These are phyloP conservation scores for Pseudogymnoascus sp. DNA, from an alignment of 2,329 filamentous ascomycete genomes.

Conservation along the genomic window DNA sequence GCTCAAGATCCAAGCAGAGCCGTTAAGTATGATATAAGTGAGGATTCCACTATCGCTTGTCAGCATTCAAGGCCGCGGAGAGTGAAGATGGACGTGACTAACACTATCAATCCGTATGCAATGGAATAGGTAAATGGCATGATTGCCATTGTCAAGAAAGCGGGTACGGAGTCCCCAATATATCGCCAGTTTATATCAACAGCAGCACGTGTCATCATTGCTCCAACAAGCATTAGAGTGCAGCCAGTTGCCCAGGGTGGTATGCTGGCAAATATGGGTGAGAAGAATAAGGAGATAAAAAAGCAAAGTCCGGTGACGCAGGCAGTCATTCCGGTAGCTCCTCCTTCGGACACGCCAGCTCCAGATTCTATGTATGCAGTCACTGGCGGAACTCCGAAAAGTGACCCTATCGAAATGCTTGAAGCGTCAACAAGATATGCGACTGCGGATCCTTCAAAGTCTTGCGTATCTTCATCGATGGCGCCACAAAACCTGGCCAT, in stretches of 20 bases:
- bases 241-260: conserved; percentile 84
- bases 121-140: conserved; percentile 92
- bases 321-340: conserved; percentile 75
- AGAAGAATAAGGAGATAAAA: conserved; percentile 81
- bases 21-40: conserved; percentile 70
- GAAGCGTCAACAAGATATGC: conserved; percentile 80
- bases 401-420: conserved; percentile 68
- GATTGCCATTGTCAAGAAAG: conserved; percentile 72
- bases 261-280: conserved; percentile 82
- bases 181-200: conserved; percentile 86
- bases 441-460: conserved; percentile 77
- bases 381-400: conserved; percentile 71
- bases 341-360: conserved; percentile 81
- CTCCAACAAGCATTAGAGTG: conserved; percentile 75
- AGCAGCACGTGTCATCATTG: conserved; percentile 72
- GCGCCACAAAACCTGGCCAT: conserved; percentile 80
- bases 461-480: conserved; percentile 73
- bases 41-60: conserved; percentile 49
- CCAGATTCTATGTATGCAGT: conserved; percentile 86
- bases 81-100: neutral
- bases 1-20: conserved; percentile 59
- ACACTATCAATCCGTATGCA: conserved; percentile 70
- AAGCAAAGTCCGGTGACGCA: conserved; percentile 74
- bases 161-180: conserved; percentile 73
- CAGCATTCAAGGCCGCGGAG: neutral